These are phyloP conservation scores for Saxophila tyrrhenica DNA, from an alignment of 495 filamentous ascomycete species.

Conservation along the genomic window DNA sequence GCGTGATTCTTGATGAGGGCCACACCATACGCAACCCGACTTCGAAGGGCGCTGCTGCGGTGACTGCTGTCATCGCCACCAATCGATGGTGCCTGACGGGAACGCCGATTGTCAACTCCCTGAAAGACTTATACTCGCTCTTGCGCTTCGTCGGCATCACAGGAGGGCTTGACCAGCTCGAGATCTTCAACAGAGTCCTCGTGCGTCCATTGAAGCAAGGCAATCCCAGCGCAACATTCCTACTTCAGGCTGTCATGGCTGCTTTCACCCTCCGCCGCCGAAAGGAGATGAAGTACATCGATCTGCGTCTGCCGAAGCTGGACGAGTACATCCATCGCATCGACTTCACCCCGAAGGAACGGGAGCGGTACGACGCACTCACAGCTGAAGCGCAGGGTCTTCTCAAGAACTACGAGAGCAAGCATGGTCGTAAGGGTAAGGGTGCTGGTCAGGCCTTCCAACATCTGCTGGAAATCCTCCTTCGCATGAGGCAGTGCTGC, in stretches of 20 bases:
- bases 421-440: constrained; percentile 29
- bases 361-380: constrained; percentile 69
- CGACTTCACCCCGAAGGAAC: constrained; percentile 62
- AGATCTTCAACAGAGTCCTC: constrained; percentile 65
- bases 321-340: constrained; percentile 73
- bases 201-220: constrained; percentile 57
- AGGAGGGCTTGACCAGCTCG: constrained; percentile 63
- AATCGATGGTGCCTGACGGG: constrained; percentile 78
- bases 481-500: constrained; percentile 77
- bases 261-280: constrained; percentile 74
- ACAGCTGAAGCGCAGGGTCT: constrained; percentile 64
- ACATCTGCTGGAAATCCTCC: constrained; percentile 66
- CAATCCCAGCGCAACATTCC: constrained; percentile 44
- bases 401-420: constrained; percentile 46
- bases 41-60: constrained; percentile 60
- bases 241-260: constrained; percentile 67
- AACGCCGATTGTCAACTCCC: constrained; percentile 48
- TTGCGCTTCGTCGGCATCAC: constrained; percentile 67
- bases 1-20: constrained; percentile 79
- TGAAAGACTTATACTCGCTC: constrained; percentile 75
- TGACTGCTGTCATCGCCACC: constrained; percentile 51
- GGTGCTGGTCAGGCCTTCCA: constrained; percentile 42
- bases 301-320: constrained; percentile 66
- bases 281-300: constrained; percentile 85
- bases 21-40: constrained; percentile 73